Base-by-base conservation (phyloP, 768 basidiomycete genomes). In the Lactifluus pinguis region DNA sequence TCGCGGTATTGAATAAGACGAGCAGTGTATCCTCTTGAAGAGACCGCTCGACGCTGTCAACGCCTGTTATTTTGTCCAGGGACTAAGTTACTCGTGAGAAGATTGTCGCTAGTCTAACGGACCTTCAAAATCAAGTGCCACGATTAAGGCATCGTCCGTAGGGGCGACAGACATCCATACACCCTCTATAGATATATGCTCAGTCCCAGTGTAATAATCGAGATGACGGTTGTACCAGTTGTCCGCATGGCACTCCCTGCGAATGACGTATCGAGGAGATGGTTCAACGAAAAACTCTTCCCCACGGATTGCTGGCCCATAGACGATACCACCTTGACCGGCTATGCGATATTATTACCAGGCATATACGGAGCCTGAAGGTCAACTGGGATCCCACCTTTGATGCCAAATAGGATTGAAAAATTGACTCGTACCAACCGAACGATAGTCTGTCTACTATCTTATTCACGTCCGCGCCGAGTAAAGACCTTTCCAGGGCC, bases 291-390 rank as follows among this genome's bases (percentile, higher is more conserved):
- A 55, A 77, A 85, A 54, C 78, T 81, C 65, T 84, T 84, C 0
- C 83, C 84, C 1, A 85, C 83, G 0, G 82, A 84, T 66, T 85
- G 84, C 67, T 84, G 83, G 0, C 83, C 83, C 84, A 85, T 84
- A 0, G 84, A 85, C 0, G 83, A 83, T 1, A 85, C 83, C 3
- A 85, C 84, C 63, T 76, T 79, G 14, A 85, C 83, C 1, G 82
- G 83, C 81, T 84, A 53, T 15, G 25, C 25, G 2, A 1, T 25
- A 25, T 25, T 25, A 25, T 25, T 25, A 25, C 2, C 25, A 25
- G 25, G 25, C 25, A 30, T 8, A 13, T 5, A 41, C 0, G 17
- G n/a, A 41, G 4, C 25, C 25, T 25, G 25, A 25, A 1, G 13
- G 49, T 2, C 9, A 21, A 9, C 44, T 11, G 25, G 25, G 45